Evolutionary conservation across 768 basidiomycete genomes (phyloP).

Genomic region (Suillus spraguei): DNA sequence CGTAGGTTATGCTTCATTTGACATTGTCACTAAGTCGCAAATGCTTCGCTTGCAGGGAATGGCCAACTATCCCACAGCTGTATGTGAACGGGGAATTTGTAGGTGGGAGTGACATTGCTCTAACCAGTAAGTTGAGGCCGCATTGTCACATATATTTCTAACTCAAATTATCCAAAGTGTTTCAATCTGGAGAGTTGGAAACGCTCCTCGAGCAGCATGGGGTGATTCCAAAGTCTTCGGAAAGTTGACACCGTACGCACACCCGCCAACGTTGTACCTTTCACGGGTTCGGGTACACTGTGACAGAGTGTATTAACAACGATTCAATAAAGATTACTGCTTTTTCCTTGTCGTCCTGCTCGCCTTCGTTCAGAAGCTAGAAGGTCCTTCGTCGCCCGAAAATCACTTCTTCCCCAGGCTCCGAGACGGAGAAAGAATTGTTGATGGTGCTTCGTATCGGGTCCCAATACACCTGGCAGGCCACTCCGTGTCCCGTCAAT

Average conservation of each 20-base stretch:
- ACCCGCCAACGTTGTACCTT: no score
- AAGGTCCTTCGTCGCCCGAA: no score
- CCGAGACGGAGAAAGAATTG: no score
- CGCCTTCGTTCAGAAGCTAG: no score
- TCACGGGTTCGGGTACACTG: no score
- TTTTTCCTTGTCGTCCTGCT: no score
- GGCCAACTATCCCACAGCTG: conserved; percentile 98
- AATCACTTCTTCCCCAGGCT: no score
- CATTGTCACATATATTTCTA: conserved; percentile 2
- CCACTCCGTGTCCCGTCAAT: conserved; percentile 48
- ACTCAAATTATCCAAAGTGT: conserved; percentile 10
- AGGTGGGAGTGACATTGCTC: conserved; percentile 94
- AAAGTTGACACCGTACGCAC: neutral
- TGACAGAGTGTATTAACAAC: no score
- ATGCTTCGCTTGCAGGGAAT: conserved; percentile 60
- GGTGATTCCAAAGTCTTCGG: neutral
- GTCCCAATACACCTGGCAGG: conserved; percentile 54
- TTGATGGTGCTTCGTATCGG: conserved; percentile 39
- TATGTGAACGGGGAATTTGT: conserved; percentile 96
- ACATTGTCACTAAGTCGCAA: neutral
- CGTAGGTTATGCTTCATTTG: conserved; percentile 56
- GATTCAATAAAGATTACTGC: no score
- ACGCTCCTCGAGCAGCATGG: conserved; percentile 6
- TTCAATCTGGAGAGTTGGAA: conserved; percentile 5
- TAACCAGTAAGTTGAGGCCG: conserved; percentile 68